phyloP scores from a whole-genome alignment of 257 asterid genomes.

The Nicotiana tomentosiformis region DNA sequence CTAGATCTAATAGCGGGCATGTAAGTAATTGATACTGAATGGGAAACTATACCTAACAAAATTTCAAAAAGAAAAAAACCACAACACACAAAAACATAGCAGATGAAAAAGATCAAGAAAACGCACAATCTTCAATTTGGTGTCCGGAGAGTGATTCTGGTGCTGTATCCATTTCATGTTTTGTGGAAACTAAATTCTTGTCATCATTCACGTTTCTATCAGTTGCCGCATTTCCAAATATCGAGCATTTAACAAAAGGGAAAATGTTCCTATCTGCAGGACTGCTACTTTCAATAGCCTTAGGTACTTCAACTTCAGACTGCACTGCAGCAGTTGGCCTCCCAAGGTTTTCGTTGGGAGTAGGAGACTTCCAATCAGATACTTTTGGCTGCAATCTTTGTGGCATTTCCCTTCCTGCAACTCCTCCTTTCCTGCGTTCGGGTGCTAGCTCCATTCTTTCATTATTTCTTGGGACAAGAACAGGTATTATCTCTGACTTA shows the following conservation, averaged over 20 bases:
- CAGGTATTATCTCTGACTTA: slow-evolving; percentile 70
- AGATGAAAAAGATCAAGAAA: not conserved
- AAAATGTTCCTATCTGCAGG: slow-evolving; percentile 38
- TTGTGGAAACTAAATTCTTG: slow-evolving; percentile 37
- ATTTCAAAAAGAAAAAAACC: not conserved
- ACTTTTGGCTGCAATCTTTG: slow-evolving; percentile 56
- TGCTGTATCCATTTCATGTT: slow-evolving; percentile 37
- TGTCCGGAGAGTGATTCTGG: slow-evolving; percentile 33
- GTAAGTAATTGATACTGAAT: not conserved
- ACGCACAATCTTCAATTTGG: slow-evolving; percentile 59
- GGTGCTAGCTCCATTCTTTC: slow-evolving; percentile 56
- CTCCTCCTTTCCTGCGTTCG: slow-evolving; percentile 79
- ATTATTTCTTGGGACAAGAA: slow-evolving; percentile 78
- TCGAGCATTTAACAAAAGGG: slow-evolving; percentile 44
- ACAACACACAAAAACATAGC: not conserved
- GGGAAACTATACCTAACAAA: not conserved
- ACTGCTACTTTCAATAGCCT: slow-evolving; percentile 32
- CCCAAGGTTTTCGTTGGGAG: slow-evolving; percentile 54
- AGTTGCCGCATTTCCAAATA: slow-evolving; percentile 26
- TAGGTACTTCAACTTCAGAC: slow-evolving; percentile 49
- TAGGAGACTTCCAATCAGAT: slow-evolving; percentile 52
- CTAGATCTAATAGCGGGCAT: not conserved
- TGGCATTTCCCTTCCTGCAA: slow-evolving; percentile 51
- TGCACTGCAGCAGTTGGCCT: slow-evolving; percentile 33
- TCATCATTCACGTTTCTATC: slow-evolving; percentile 52